Percentiles rank a stretch among this genome's conserved stretches.
Conservation (phyloP, 331 rosid genomes). For the Malus hybrid region DNA sequence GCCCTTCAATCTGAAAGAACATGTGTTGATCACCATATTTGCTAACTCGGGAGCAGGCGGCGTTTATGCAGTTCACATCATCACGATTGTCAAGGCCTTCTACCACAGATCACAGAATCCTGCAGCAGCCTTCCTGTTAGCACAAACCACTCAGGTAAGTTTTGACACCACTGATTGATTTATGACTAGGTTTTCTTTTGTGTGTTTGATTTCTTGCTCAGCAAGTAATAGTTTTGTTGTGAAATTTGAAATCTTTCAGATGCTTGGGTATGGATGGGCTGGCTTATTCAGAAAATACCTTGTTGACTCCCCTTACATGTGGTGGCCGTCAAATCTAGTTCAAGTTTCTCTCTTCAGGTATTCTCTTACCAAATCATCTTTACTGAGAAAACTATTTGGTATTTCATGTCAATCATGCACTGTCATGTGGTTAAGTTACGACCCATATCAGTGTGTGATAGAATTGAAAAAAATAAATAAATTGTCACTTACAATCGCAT, state of each 20-base stretch:
- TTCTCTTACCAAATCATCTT: background rate
- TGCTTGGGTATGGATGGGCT: slow-evolving; percentile 99
- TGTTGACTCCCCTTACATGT: slow-evolving; percentile 92
- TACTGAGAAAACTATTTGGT: background rate
- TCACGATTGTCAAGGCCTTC: slow-evolving; percentile 77
- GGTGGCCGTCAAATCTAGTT: slow-evolving; percentile 92
- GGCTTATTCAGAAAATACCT: slow-evolving; percentile 72
- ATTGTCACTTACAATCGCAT: background rate
- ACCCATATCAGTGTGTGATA: background rate
- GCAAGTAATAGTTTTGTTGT: background rate
- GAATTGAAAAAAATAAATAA: too few relatives aligned
- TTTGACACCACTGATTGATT: background rate
- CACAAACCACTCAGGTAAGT: slow-evolving; percentile 69
- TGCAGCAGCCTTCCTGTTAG: slow-evolving; percentile 50
- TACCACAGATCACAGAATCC: slow-evolving; percentile 56
- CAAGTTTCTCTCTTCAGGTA: slow-evolving; percentile 85
- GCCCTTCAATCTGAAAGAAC: slow-evolving; percentile 74
- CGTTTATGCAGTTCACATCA: slow-evolving; percentile 64
- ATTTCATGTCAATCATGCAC: background rate
- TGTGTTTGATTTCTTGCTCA: background rate
- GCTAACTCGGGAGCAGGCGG: slow-evolving; percentile 63
- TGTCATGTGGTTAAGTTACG: too few relatives aligned
- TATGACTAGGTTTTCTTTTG: background rate
- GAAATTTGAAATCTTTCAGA: slow-evolving; percentile 24
- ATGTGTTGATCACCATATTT: slow-evolving; percentile 70